Base-by-base conservation (phyloP, 2,329 filamentous ascomycete species). In the Colletotrichum tofieldiae region DNA sequence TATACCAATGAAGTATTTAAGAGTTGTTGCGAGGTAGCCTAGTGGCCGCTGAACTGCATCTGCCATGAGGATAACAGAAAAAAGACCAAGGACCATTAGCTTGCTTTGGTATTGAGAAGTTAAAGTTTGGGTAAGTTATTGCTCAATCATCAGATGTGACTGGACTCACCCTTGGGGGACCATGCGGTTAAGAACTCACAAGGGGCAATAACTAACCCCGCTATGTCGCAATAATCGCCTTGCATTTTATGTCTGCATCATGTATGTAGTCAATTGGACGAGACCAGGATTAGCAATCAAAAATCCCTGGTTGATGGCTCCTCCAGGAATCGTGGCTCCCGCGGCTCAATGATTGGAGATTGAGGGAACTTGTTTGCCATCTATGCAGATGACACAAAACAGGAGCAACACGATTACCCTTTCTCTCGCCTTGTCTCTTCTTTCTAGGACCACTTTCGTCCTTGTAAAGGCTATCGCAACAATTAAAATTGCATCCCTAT, bases 221-320 rank as follows among this genome's bases (percentile, higher is more conserved):
- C 66, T n/a, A 69, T 69, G 59, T 58, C 66, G 66, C 66, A 45
- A 69, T 65, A 26, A 23, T 8, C 14, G 35, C 20, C 7, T 26
- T 41, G 14, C 12, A 56, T 39, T 16, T 7, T 35, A 4, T 32
- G 20, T 23, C 32, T 35, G 16, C 26, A n/a, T 23, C 16, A 20
- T 39, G n/a, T 20, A 32, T 23, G 20, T 14, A 37, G 9, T 5
- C n/a, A 23, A 26, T n/a, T 39, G 63, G 26, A 20, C 37, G 5
- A 11, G n/a, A 58, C 8, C 37, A n/a, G 14, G 37, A 43, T 49
- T 41, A 52, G 32, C 35, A 7, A 59, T 9, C 37, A 18, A 23
- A 12, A 16, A 43, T 18, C 7, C 9, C 20, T 45, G 20, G 18
- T 5, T 37, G 35, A 5, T 47, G 43, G 43, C 43, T 47, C 43